Percentiles rank a stretch among this genome's conserved stretches.
These are phyloP conservation scores for Fusarium papillatum DNA, from an alignment of 2,329 filamentous ascomycete species.

Conservation along the genomic window DNA sequence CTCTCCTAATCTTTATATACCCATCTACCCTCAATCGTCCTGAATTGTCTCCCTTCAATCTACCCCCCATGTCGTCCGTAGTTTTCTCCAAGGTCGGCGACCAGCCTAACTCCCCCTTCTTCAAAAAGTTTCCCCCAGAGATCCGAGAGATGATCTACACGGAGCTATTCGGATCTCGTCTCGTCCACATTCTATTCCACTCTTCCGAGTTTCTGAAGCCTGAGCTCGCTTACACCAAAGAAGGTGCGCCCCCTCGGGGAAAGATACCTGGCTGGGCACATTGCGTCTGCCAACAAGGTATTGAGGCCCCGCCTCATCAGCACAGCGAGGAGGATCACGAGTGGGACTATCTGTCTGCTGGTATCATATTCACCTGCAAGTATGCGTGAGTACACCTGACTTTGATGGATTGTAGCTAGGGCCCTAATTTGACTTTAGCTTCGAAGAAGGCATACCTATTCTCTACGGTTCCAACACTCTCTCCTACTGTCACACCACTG, in stretches of 20 bases:
- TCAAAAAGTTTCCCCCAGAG: background rate
- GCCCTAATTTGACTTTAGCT: background rate
- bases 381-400: background rate
- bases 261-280: background rate
- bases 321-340: background rate
- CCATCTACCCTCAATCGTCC: background rate
- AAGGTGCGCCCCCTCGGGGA: background rate
- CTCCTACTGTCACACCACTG: background rate
- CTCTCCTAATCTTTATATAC: background rate
- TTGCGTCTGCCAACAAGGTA: background rate
- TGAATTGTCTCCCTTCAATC: background rate
- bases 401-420: background rate
- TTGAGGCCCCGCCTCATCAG: background rate
- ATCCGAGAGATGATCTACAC: constrained; percentile 2
- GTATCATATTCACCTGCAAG: background rate
- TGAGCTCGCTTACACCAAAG: background rate
- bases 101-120: background rate
- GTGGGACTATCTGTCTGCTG: background rate
- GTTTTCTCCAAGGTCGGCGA: background rate
- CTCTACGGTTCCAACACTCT: constrained; percentile 1
- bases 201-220: background rate
- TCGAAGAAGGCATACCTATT: background rate
- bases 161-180: background rate
- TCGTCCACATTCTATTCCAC: background rate
- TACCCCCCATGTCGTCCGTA: background rate